Evolutionary conservation across 441 rosid genomes (phyloP).

Genomic region (Euphorbia schlechtendalii): DNA sequence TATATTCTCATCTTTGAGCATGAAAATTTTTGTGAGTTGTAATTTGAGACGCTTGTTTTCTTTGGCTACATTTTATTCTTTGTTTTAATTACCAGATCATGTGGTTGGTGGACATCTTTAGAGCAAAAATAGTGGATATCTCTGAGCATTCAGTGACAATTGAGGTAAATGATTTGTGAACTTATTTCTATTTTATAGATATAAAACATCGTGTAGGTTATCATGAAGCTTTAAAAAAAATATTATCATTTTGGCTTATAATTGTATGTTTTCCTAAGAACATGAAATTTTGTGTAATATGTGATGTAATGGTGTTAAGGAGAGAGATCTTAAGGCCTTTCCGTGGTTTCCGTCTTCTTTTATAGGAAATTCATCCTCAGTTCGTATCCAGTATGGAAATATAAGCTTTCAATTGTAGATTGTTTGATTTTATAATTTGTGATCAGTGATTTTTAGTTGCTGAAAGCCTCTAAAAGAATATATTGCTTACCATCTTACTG

Average conservation of each 20-base stretch:
- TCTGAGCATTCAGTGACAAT: slow-evolving; percentile 68
- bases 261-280: too few relatives aligned
- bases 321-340: not conserved
- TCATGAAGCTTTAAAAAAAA: too few relatives aligned
- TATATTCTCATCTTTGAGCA: not conserved
- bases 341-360: not conserved
- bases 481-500: not conserved
- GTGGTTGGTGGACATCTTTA: slow-evolving; percentile 88
- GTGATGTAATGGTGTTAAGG: not conserved
- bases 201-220: too few relatives aligned
- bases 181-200: too few relatives aligned
- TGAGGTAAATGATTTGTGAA: slow-evolving; percentile 46
- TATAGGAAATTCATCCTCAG: not conserved
- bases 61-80: slow-evolving; percentile 7
- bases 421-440: not conserved
- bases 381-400: not conserved
- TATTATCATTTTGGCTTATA: too few relatives aligned
- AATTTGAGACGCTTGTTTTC: not conserved
- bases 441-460: not conserved
- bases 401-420: not conserved
- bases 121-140: slow-evolving; percentile 85
- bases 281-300: too few relatives aligned
- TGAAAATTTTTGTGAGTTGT: not conserved
- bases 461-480: not conserved
- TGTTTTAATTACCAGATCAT: slow-evolving; percentile 50